Conservation (phyloP, 2,329 filamentous ascomycete species). For the Lasiodiplodia hormozganensis region DNA sequence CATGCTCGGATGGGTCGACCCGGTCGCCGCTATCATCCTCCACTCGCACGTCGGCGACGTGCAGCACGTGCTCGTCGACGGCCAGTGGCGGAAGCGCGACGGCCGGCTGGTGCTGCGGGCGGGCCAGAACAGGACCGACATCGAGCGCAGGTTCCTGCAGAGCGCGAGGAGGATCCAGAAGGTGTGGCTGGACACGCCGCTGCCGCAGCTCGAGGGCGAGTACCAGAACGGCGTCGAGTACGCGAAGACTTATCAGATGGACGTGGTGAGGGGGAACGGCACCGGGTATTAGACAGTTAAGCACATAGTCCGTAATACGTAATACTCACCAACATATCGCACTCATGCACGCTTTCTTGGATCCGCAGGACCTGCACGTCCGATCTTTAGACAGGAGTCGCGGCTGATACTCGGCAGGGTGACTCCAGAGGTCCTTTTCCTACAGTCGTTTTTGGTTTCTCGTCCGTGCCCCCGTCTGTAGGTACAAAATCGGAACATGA, state of each 20-base stretch:
- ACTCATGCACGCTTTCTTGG: too few relatives aligned
- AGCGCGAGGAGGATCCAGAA: conserved; percentile 37
- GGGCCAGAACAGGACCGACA: conserved; percentile 30
- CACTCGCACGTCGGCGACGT: conserved; percentile 63
- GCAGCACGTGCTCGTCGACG: conserved; percentile 58
- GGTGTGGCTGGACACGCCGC: conserved; percentile 31
- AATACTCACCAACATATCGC: too few relatives aligned
- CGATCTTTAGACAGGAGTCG: too few relatives aligned
- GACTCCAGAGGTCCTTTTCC: too few relatives aligned
- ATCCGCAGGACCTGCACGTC: too few relatives aligned
- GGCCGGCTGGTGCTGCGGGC: conserved; percentile 43
- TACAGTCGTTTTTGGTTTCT: too few relatives aligned
- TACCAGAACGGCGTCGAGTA: conserved; percentile 25
- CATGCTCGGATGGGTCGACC: conserved; percentile 63
- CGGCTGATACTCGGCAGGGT: too few relatives aligned
- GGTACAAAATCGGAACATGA: too few relatives aligned
- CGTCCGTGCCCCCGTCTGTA: too few relatives aligned
- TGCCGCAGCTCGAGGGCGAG: conserved; percentile 26
- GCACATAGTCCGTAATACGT: too few relatives aligned
- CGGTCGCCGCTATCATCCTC: conserved; percentile 63
- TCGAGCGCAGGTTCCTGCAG: conserved; percentile 35
- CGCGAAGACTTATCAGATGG: conserved; percentile 6
- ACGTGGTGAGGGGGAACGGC: conserved; percentile 27
- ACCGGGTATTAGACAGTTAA: conserved; percentile 28
- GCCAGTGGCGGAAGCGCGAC: conserved; percentile 57